phyloP scores from a whole-genome alignment of 73 alveolate genomes.

The Paramecium primaurelia region DNA sequence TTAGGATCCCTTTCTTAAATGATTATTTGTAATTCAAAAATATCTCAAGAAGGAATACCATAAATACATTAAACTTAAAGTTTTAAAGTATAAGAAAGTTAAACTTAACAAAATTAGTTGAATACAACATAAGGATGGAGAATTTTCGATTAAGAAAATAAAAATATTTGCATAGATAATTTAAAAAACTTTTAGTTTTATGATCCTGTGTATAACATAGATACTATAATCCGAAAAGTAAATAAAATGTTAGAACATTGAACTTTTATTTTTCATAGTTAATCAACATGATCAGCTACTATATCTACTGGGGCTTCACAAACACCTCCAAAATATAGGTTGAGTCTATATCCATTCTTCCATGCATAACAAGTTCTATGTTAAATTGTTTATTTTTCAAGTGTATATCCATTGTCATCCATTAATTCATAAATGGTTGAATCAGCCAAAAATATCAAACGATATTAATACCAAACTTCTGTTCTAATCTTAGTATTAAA shows the following conservation, averaged over 20 bases:
- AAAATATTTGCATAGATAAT: not conserved
- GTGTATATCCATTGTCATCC: not conserved
- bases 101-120: not conserved
- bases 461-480: conserved; percentile 21
- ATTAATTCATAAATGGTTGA: conserved; percentile 28
- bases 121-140: not conserved
- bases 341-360: conserved; percentile 29
- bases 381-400: not conserved
- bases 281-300: conserved; percentile 3
- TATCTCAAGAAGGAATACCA: not conserved
- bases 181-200: not conserved
- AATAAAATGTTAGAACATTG: not conserved
- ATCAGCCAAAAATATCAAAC: not conserved
- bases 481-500: not conserved
- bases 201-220: not conserved
- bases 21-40: not conserved
- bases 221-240: not conserved
- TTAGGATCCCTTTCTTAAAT: not conserved
- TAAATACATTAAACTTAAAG: not conserved
- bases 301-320: conserved; percentile 54
- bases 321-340: conserved; percentile 55
- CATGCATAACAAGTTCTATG: conserved; percentile 43
- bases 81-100: not conserved
- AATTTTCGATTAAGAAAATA: not conserved
- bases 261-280: not conserved